These are phyloP conservation scores for Calcarisporium arbuscula DNA, from an alignment of 2,329 filamentous ascomycete genomes.

Conservation along the genomic window DNA sequence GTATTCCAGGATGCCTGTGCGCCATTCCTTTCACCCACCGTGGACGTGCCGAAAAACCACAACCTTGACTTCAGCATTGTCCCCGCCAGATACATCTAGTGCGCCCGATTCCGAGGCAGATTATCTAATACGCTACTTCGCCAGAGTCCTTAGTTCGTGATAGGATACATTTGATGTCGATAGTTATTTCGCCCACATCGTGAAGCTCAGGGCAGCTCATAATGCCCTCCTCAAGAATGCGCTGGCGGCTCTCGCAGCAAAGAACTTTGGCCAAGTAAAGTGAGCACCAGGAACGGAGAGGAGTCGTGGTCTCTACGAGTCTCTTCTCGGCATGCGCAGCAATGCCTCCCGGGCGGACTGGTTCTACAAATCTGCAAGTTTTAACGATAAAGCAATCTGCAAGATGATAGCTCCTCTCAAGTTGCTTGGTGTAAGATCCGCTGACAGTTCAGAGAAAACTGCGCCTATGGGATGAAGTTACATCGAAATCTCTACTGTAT, in stretches of 20 bases:
- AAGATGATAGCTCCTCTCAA: too few relatives aligned
- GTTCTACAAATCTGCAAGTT: slow-evolving; percentile 15
- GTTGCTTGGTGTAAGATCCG: too few relatives aligned
- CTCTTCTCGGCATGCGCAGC: slow-evolving; percentile 7
- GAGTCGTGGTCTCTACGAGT: slow-evolving; percentile 2
- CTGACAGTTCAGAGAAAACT: slow-evolving; percentile 9
- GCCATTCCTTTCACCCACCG: too few relatives aligned
- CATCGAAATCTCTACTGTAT: slow-evolving; percentile 1
- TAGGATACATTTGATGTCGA: slow-evolving; percentile 13
- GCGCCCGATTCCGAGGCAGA: slow-evolving; percentile 10
- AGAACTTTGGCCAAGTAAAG: slow-evolving; percentile 12
- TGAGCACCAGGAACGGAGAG: slow-evolving; percentile 3
- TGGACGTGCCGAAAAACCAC: too few relatives aligned
- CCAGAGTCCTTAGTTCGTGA: slow-evolving; percentile 12
- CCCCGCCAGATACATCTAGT: slow-evolving; percentile 3
- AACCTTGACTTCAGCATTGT: too few relatives aligned
- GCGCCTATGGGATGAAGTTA: slow-evolving; percentile 3
- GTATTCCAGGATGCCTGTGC: too few relatives aligned
- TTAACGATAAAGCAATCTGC: slow-evolving; percentile 14
- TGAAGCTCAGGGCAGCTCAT: slow-evolving; percentile 10
- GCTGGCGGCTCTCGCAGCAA: slow-evolving; percentile 13
- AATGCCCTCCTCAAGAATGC: slow-evolving; percentile 12
- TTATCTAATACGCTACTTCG: slow-evolving; percentile 12
- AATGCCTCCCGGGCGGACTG: slow-evolving; percentile 9
- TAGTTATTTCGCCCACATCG: slow-evolving; percentile 13